A percentile compares a stretch with the other conserved stretches of the same genome.
Evolutionary conservation across 495 filamentous ascomycete species (phyloP).

Genomic region (Echria macrotheca): DNA sequence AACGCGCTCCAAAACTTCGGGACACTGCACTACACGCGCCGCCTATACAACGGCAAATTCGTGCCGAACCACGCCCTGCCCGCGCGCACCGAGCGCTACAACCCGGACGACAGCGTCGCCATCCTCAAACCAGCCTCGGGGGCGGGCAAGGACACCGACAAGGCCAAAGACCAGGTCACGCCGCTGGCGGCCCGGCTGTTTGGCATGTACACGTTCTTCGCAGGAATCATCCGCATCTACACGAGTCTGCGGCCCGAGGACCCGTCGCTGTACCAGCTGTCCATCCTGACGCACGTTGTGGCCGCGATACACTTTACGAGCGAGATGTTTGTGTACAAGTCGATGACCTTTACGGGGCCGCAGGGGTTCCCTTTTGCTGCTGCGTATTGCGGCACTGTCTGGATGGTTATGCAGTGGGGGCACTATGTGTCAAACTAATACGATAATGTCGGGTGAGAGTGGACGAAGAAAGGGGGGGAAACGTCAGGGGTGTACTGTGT

Average conservation of each 20-base stretch:
- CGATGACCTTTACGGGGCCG: conserved; percentile 60
- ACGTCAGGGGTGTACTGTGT: neutral
- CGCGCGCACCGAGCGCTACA: conserved; percentile 24
- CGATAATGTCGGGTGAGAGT: too few species aligned
- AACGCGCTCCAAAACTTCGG: conserved; percentile 79
- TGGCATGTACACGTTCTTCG: conserved; percentile 84
- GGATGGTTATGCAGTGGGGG: conserved; percentile 75
- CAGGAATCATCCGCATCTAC: conserved; percentile 70
- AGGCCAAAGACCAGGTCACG: conserved; percentile 53
- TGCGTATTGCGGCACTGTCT: conserved; percentile 60
- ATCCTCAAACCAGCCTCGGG: conserved; percentile 42
- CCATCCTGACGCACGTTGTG: conserved; percentile 71
- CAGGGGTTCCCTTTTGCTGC: conserved; percentile 69
- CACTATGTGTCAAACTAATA: too few species aligned
- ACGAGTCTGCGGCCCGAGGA: conserved; percentile 79
- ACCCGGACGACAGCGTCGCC: conserved; percentile 40
- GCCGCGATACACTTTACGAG: conserved; percentile 75
- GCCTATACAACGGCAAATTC: conserved; percentile 63
- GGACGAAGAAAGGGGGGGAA: neutral
- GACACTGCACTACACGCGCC: conserved; percentile 65
- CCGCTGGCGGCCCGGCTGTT: conserved; percentile 77
- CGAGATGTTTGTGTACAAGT: conserved; percentile 74
- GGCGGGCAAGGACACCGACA: conserved; percentile 43
- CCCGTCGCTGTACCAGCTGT: conserved; percentile 67
- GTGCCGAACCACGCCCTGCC: conserved; percentile 37